Conservation (phyloP, 2,329 filamentous ascomycete genomes). For the Fusarium subtropicale region DNA sequence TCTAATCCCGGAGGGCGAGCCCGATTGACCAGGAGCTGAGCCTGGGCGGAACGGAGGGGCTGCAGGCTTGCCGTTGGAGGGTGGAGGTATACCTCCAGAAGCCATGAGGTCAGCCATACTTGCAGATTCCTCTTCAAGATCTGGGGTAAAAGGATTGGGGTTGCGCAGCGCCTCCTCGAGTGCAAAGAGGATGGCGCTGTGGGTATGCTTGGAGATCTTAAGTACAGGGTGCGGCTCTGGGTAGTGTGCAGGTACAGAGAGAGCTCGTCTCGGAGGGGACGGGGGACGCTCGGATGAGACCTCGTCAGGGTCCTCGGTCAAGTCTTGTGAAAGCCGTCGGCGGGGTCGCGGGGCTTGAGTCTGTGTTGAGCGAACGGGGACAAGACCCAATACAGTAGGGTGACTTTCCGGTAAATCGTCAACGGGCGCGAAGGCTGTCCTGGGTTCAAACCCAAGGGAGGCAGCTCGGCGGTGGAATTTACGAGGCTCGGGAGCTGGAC, state of each 20-base stretch:
- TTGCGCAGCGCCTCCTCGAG: constrained; percentile 90
- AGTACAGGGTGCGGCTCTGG: constrained; percentile 60
- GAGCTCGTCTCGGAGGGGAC: constrained; percentile 44
- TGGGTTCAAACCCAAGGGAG: constrained; percentile 61
- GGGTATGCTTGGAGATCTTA: constrained; percentile 84
- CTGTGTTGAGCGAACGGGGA: constrained; percentile 56
- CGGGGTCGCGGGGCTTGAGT: constrained; percentile 49
- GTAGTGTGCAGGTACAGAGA: constrained; percentile 49
- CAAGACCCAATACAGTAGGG: constrained; percentile 45
- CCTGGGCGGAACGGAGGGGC: constrained; percentile 59
- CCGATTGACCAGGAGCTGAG: constrained; percentile 62
- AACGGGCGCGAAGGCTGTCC: constrained; percentile 45
- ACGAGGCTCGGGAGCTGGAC: constrained; percentile 53
- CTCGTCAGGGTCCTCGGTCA: constrained; percentile 60
- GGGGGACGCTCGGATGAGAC: constrained; percentile 51
- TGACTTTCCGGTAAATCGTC: constrained; percentile 42
- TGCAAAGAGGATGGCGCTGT: constrained; percentile 90
- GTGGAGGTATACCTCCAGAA: constrained; percentile 66
- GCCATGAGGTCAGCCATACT: constrained; percentile 85
- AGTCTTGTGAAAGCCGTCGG: constrained; percentile 60
- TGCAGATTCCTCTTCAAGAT: constrained; percentile 87
- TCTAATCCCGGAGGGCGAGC: constrained; percentile 75
- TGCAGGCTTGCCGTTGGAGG: constrained; percentile 66
- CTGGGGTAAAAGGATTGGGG: constrained; percentile 84
- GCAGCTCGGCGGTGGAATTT: constrained; percentile 61